Base-by-base conservation (phyloP, 495 filamentous ascomycete genomes). In the Penicillium robsamsonii region DNA sequence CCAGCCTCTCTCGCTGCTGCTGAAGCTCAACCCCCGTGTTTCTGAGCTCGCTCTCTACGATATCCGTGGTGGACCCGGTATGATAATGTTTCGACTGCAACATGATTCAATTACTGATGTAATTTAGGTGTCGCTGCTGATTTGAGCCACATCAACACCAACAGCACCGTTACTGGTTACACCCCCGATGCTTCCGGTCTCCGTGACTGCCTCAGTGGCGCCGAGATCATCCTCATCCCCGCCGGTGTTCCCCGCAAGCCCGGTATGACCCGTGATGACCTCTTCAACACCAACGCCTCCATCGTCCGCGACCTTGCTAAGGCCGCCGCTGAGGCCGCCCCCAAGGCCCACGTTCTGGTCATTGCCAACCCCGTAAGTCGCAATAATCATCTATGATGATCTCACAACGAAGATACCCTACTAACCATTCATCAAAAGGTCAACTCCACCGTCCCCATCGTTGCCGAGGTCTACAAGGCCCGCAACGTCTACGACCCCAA, bases 251-350 rank as follows among this genome's bases (percentile, higher is more conserved):
- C 94, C 63, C 92, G 94, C 79, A 98, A 98, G 84, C 94, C 94
- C 69, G 94, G 94, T 77, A 98, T 98, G 94, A 95, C 89, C 79
- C 91, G 94, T 80, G 94, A 97, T 79, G 87, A 98, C 70, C 89
- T 98, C 53, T 98, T 98, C 90, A 98, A 98, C 83, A 98, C 93
- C 82, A 98, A 98, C 76, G 94, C 95, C 74, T 96, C 91, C 62
- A 98, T 98, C 70, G 94, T 98, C 72, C 94, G 94, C 59, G 94
- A 97, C 78, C 87, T 98, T 58, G 92, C 94, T 74, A 97, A 98
- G 85, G 91, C 92, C 63, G 86, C 84, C 68, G 94, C 94, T 66
- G 87, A 96, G 64, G 81, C 89, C 66, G 81, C 86, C 72, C 95
- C 94, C 56, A 83, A 98, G 46, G 95, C 94, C 76, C 96, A 95